Base-by-base conservation (phyloP, 192 early-diverging fungal genomes). In the Blastocladiella britannica region DNA sequence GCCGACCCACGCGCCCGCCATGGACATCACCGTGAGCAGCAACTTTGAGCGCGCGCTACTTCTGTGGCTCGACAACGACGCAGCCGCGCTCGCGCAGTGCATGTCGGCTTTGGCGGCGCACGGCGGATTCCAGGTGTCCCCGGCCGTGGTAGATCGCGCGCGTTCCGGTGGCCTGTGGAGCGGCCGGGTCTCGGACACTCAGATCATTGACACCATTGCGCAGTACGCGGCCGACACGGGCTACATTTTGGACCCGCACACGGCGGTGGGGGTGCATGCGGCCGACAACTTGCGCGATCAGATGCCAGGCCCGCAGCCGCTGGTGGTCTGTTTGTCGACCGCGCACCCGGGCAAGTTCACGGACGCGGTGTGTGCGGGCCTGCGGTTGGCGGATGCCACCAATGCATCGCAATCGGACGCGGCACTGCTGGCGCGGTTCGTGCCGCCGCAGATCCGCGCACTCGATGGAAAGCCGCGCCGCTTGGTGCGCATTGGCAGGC, bases 261-360 rank as follows among this genome's bases (percentile, higher is more conserved):
- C 92, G 1, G 91, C 93, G 5, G 89, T 97, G 53, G 93, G 92
- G 61, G 83, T 97, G 26, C 72, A 74, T 29, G 85, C 88, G 8
- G 87, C 88, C 6, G 87, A 94, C 56, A 62, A 55, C 15, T 47
- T 76, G 43, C 55, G 60, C 53, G 31, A 53, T 20, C 58, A 67
- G 20, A 61, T 62, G 51, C 47, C 59, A 1, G 52, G 12, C 5
- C 57, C 58, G 7, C 54, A 37, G 31, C 47, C 55, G n/a, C 53
- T 62, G 25, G 59, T 78, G 23, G 68, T 88, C 24, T 84, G 83
- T 51, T 69, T 97, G 52, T 79, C 91, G 23, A 97, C 93, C 0
- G 93, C 93, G 5, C 87, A 88, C 54, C 93, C 91, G 28, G 93
- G 89, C 29, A 97, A 97, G 65, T 97, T 97, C 70, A 83, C 89